A percentile compares a stretch with the other conserved stretches of the same genome.
These are phyloP conservation scores for Leishmania arabica DNA, from an alignment of 208 protist species.

Conservation along the genomic window DNA sequence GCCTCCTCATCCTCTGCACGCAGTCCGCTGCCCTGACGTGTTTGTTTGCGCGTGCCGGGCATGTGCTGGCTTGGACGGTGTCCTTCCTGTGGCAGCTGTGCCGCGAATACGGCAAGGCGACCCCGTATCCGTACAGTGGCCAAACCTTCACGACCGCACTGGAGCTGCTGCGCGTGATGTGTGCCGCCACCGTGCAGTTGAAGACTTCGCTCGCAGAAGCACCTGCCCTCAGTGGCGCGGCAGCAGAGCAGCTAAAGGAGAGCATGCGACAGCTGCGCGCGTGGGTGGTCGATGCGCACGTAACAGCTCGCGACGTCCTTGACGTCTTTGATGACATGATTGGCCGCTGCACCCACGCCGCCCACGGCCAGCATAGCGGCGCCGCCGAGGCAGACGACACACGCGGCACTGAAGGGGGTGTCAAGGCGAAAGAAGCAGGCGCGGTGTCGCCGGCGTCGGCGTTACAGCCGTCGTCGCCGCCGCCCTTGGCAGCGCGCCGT, in stretches of 20 bases:
- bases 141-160: slow-evolving; percentile 61
- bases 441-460: not conserved
- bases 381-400: not conserved
- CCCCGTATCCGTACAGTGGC: slow-evolving; percentile 52
- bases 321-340: slow-evolving; percentile 28
- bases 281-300: slow-evolving; percentile 29
- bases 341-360: not conserved
- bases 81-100: slow-evolving; percentile 61
- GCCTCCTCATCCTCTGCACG: slow-evolving; percentile 46
- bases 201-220: not conserved
- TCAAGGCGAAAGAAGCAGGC: not conserved
- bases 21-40: slow-evolving; percentile 52
- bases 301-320: slow-evolving; percentile 31
- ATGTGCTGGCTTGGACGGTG: slow-evolving; percentile 67
- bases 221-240: not conserved
- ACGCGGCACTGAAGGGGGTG: not conserved
- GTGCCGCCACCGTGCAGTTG: slow-evolving; percentile 7
- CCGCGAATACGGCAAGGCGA: slow-evolving; percentile 52
- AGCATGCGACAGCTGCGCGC: slow-evolving; percentile 27
- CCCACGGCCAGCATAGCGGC: not conserved
- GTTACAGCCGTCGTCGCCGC: not conserved
- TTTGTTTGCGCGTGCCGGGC: slow-evolving; percentile 48
- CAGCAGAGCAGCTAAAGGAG: slow-evolving; percentile 19
- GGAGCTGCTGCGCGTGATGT: slow-evolving; percentile 37
- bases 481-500: not conserved